Percentiles rank a stretch among this genome's conserved stretches.
Evolutionary conservation across 805 yeast species (phyloP).

Genomic region (Kodamaea jinghongensis): DNA sequence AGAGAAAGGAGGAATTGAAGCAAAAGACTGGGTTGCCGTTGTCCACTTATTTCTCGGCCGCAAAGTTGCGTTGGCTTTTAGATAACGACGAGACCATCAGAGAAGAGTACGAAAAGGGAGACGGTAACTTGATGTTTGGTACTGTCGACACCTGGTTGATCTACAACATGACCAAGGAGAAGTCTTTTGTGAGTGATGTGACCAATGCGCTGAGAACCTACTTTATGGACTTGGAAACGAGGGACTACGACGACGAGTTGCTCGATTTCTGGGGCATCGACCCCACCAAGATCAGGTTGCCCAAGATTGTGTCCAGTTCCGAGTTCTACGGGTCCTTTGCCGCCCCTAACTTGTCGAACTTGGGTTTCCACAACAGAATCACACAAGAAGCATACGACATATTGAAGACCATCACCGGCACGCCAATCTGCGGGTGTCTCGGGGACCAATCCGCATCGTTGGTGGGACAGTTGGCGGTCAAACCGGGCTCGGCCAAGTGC

Average conservation of each 20-base stretch:
- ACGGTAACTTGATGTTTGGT: constrained; percentile 77
- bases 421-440: constrained; percentile 84
- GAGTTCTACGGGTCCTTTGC: constrained; percentile 72
- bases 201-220: constrained; percentile 91
- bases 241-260: constrained; percentile 72
- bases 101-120: constrained; percentile 69
- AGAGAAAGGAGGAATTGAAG: constrained; percentile 55
- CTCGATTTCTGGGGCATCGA: constrained; percentile 80
- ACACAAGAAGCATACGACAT: constrained; percentile 52
- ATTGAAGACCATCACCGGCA: constrained; percentile 48
- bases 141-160: constrained; percentile 94
- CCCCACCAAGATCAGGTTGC: constrained; percentile 58
- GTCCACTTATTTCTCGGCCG: constrained; percentile 88
- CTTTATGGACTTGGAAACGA: constrained; percentile 77
- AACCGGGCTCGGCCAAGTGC: constrained; percentile 85
- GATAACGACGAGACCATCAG: constrained; percentile 70
- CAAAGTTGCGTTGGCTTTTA: constrained; percentile 84
- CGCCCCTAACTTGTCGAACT: constrained; percentile 53
- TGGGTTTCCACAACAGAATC: constrained; percentile 51
- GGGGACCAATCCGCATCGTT: constrained; percentile 95
- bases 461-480: constrained; percentile 87
- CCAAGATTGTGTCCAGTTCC: constrained; percentile 76
- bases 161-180: constrained; percentile 72
- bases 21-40: constrained; percentile 80
- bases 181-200: constrained; percentile 75